Percentiles rank a stretch among this genome's conserved stretches.
Evolutionary conservation across 2,329 filamentous ascomycete species (phyloP).

Genomic region (Fusarium bactridioides): DNA sequence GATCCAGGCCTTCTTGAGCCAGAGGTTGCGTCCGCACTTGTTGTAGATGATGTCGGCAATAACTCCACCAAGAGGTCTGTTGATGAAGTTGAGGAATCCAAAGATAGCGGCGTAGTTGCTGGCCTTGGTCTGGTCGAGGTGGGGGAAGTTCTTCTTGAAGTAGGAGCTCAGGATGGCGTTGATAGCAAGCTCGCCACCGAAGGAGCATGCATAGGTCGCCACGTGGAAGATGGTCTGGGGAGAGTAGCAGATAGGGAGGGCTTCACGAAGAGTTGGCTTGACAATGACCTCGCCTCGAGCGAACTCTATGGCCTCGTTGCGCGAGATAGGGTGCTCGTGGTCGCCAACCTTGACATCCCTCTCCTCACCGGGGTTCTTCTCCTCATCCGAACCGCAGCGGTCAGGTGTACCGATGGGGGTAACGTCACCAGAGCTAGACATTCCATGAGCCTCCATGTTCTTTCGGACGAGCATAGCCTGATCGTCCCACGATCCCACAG

Average conservation of each 20-base stretch:
- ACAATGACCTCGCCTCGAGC: slow-evolving; percentile 60
- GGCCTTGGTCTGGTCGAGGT: slow-evolving; percentile 63
- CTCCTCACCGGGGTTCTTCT: slow-evolving; percentile 47
- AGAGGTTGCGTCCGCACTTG: slow-evolving; percentile 45
- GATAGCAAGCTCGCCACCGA: slow-evolving; percentile 69
- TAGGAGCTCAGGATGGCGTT: slow-evolving; percentile 67
- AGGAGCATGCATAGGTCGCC: slow-evolving; percentile 68
- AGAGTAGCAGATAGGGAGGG: slow-evolving; percentile 55
- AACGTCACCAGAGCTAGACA: slow-evolving; percentile 54
- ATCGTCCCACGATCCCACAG: slow-evolving; percentile 82
- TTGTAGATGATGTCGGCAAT: slow-evolving; percentile 61
- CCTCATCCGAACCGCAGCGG: slow-evolving; percentile 44
- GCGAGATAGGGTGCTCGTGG: slow-evolving; percentile 57
- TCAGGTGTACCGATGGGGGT: slow-evolving; percentile 58
- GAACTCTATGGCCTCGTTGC: slow-evolving; percentile 62
- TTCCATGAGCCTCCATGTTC: slow-evolving; percentile 57
- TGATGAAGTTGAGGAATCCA: slow-evolving; percentile 75
- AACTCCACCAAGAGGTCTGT: slow-evolving; percentile 71
- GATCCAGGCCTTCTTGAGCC: slow-evolving; percentile 57
- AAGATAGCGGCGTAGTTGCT: slow-evolving; percentile 76
- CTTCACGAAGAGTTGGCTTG: slow-evolving; percentile 64
- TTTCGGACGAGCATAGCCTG: slow-evolving; percentile 66
- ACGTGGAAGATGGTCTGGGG: slow-evolving; percentile 64
- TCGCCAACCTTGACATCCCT: slow-evolving; percentile 49
- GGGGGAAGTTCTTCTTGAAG: slow-evolving; percentile 67